Base-by-base conservation (phyloP, 1,284 basidiomycete genomes). In the Trametes sp. region DNA sequence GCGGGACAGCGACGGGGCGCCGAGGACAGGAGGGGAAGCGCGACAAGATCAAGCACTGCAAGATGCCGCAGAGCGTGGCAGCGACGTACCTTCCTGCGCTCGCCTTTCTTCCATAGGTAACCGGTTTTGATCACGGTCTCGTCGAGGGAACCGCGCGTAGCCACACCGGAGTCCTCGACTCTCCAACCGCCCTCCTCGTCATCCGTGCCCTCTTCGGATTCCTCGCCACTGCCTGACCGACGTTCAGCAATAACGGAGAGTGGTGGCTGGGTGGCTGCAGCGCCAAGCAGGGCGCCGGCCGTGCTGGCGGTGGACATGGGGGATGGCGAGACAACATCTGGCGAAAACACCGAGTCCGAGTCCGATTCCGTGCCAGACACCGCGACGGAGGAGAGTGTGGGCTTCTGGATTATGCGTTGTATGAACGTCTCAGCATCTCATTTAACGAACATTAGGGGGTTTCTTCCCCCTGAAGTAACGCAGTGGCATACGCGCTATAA, bases 101-200 rank as follows among this genome's bases (percentile, higher is more conserved):
- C 95, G 68, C 97, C 96, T 59, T 76, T 97, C 84, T 98, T 98
- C 84, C 88, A 91, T 54, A 98, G 80, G 79, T 68, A 68, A 2
- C 96, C 96, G 24, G 90, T 88, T 78, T 95, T 97, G 74, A 98
- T 84, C 41, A 94, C 89, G 54, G 85, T 85, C 74, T 96, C 94
- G 60, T 88, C 84, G 64, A 82, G 77, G 54, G 81, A 81, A 72
- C 83, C 77, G 64, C 73, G 76, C 50, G 75, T 69, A 1, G 56
- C 45, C 35, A 63, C 67, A 35, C 59, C 58, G 23, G 63, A 66
- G 42, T 82, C 84, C 38, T 81, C 83, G 29, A 80, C 81, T 69
- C 78, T 82, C 86, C 87, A 89, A 16, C 85, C 87, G n/a, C 83
- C 87, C 59, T 84, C 83, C 48, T 84, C 86, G 36, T 71, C 86